These are phyloP conservation scores for Cryptococcus floricola DNA, from an alignment of 1,284 basidiomycete genomes.

Conservation along the genomic window DNA sequence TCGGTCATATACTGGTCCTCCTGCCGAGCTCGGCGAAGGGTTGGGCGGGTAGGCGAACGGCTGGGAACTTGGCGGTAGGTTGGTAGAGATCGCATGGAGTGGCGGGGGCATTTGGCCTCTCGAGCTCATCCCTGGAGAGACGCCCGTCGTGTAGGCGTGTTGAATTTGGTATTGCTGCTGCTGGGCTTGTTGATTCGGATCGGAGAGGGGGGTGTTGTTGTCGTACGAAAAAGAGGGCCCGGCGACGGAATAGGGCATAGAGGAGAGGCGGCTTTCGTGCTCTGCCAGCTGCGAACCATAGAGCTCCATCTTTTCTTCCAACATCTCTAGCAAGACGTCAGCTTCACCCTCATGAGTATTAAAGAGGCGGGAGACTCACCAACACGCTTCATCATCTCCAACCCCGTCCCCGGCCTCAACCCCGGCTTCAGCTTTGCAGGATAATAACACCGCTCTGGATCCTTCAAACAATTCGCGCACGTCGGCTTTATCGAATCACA, in stretches of 20 bases:
- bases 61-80: conserved; percentile 1
- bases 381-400: conserved; percentile 43
- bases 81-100: conserved; percentile 1
- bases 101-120: not conserved
- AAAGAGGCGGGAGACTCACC: conserved; percentile 21
- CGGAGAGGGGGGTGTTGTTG: conserved; percentile 6
- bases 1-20: conserved; percentile 14
- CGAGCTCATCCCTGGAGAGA: not conserved
- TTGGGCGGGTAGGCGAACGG: conserved; percentile 6
- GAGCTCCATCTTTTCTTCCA: conserved; percentile 33
- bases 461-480: conserved; percentile 37
- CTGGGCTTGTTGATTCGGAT: conserved; percentile 11
- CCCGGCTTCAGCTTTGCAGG: conserved; percentile 48
- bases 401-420: conserved; percentile 44
- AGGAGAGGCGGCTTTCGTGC: conserved; percentile 32
- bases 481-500: conserved; percentile 36
- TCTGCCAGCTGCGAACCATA: conserved; percentile 34
- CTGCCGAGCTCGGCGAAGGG: conserved; percentile 6
- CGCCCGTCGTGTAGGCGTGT: not conserved
- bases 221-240: conserved; percentile 17
- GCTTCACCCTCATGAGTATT: not conserved
- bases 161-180: not conserved
- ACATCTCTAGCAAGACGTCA: conserved; percentile 21
- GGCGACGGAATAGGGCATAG: conserved; percentile 7
- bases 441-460: conserved; percentile 41